Base-by-base conservation (phyloP, 163 green algal species). In the Chlamydomonas reinhardtii region DNA sequence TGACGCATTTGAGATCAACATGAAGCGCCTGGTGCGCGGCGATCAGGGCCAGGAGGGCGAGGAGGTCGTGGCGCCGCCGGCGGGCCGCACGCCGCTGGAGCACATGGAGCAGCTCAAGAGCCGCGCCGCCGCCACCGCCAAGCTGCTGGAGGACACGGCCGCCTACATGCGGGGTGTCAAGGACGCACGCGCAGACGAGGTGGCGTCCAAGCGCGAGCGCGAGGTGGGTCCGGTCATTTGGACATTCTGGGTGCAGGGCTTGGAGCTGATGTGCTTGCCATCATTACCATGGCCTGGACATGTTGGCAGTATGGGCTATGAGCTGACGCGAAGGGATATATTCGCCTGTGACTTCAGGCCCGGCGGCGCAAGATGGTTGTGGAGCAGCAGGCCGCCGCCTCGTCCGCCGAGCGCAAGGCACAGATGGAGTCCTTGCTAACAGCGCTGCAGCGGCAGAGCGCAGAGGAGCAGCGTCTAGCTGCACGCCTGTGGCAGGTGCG, bases 1-100 rank as follows among this genome's bases (percentile, higher is more conserved):
- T 66, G 93, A 95, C 48, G 89, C 82, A 0, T 96, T 96, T 85
- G 95, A 97, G 82, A 92, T 93, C 73, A 96, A 95, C 64, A 94
- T 97, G 86, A 94, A 92, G 87, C 88, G 92, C 17, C 85, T 97
- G 43, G 90, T 92, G 64, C 83, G 89, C 54, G 86, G 79, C 54
- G 82, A 79, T 37, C 34, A 56, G 4, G 84, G 81, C 27, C 48
- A 56, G 48, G 82, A 83, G 68, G 73, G 88, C 74, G 73, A 87
- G 37, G 86, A 90, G 29, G 29, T 76, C 22, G 64, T 90, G 14
- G 78, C 77, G 69, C 87, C 87, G 19, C 72, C 88, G 27, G 84
- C 79, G 56, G 76, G 80, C 66, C 78, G 81, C 54, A 91, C 92
- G 17, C 88, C 93, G 8, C 64, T 92, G 65, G 91, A 93, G 81